Evolutionary conservation across 2,329 filamentous ascomycete genomes (phyloP).

Genomic region (Colletotrichum orbiculare): DNA sequence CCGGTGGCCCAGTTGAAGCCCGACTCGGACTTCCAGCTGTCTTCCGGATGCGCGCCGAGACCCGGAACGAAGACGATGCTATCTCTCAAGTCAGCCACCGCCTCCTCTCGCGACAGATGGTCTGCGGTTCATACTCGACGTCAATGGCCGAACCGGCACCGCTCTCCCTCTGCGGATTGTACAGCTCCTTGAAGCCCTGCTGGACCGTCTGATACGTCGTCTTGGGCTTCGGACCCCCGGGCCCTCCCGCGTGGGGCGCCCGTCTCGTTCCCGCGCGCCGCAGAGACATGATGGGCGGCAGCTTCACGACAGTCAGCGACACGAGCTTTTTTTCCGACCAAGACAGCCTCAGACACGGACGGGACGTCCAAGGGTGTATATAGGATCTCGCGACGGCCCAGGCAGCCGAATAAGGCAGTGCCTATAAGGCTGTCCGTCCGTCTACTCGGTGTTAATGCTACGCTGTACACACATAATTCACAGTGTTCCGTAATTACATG

Average conservation of each 20-base stretch:
- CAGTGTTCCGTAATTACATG: not conserved
- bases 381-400: constrained; percentile 17
- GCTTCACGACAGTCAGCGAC: not conserved
- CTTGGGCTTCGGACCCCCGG: constrained; percentile 39
- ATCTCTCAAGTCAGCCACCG: constrained; percentile 32
- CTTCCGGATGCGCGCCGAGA: constrained; percentile 51
- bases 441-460: no score
- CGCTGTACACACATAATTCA: no score
- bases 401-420: constrained; percentile 17
- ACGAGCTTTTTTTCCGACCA: not conserved
- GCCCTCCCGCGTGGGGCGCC: constrained; percentile 27
- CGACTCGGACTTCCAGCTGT: constrained; percentile 52
- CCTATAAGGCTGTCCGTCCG: constrained; percentile 12
- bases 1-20: constrained; percentile 54
- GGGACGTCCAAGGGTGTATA: constrained; percentile 12
- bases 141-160: constrained; percentile 43
- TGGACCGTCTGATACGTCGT: constrained; percentile 50
- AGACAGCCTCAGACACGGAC: not conserved
- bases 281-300: constrained; percentile 31
- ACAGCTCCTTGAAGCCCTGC: constrained; percentile 53
- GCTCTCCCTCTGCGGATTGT: constrained; percentile 43
- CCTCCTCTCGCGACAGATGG: not conserved
- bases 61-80: constrained; percentile 56
- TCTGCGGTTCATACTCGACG: constrained; percentile 45
- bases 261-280: constrained; percentile 28